Percentiles rank a stretch among this genome's conserved stretches.
phyloP scores from a whole-genome alignment of 140 eudicot genomes.

The Ambrosia hybrid region DNA sequence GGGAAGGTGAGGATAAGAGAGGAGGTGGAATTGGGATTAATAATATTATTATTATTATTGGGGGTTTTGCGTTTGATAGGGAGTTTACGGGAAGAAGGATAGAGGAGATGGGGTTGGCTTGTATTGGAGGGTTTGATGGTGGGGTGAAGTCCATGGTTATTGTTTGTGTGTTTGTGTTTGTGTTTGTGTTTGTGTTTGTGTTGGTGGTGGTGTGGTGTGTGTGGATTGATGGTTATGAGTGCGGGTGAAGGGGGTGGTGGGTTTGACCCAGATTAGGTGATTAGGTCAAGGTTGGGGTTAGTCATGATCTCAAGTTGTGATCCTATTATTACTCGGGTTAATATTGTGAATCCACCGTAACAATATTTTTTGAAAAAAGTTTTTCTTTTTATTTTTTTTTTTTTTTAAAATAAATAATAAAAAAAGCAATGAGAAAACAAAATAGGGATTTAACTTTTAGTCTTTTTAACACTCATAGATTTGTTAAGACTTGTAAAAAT shows the following conservation, averaged over 20 bases:
- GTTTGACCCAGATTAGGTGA: constrained; percentile 26
- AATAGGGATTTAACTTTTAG: too few species aligned
- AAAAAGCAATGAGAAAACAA: too few species aligned
- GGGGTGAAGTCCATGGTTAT: constrained; percentile 66
- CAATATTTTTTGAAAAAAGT: too few species aligned
- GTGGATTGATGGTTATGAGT: constrained; percentile 16
- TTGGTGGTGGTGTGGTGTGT: too few species aligned
- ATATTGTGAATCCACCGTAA: constrained; percentile 8
- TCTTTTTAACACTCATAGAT: too few species aligned
- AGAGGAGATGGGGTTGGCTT: constrained; percentile 32
- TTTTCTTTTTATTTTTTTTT: too few species aligned
- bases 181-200: neutral
- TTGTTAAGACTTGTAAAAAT: too few species aligned
- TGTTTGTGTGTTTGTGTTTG: neutral
- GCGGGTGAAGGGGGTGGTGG: constrained; percentile 21
- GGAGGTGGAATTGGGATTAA: neutral
- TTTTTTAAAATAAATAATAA: too few species aligned
- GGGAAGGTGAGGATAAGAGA: constrained; percentile 18
- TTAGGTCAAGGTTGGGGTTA: constrained; percentile 31
- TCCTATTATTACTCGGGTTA: constrained; percentile 33
- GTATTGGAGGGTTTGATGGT: constrained; percentile 27
- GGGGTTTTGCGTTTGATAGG: constrained; percentile 73
- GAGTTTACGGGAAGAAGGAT: constrained; percentile 52
- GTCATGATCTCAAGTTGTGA: constrained; percentile 19
- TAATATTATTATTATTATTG: neutral